Percentiles rank a stretch among this genome's conserved stretches.
These are phyloP conservation scores for Pseudoscleropodium purum DNA, from an alignment of 225 moss, liverwort and hornwort genomes.

Conservation along the genomic window DNA sequence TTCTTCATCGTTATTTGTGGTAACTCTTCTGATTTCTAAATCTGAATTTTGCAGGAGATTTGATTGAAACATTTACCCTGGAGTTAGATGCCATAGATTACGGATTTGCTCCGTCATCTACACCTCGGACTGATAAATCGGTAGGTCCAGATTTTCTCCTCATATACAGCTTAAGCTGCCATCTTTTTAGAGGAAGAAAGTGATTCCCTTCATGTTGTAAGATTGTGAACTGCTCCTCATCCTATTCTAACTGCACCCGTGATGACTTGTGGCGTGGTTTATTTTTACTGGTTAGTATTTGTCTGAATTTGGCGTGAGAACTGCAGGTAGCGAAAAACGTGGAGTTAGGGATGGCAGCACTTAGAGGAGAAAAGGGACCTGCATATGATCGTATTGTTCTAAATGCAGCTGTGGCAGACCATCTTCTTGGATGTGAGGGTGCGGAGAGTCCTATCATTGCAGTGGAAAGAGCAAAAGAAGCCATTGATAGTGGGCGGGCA, in stretches of 20 bases:
- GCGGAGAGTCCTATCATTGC: constrained; percentile 61
- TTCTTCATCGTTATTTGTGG: not conserved
- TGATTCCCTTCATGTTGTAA: not conserved
- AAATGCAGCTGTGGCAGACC: constrained; percentile 84
- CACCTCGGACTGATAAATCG: constrained; percentile 65
- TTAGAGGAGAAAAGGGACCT: constrained; percentile 73
- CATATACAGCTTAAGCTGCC: not conserved
- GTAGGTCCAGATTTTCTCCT: not conserved
- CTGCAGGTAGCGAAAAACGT: constrained; percentile 73
- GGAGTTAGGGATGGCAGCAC: constrained; percentile 69
- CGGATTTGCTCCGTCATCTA: constrained; percentile 55
- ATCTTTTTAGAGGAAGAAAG: not conserved
- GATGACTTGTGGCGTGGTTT: not conserved
- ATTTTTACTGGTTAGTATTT: not conserved
- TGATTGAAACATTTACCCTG: constrained; percentile 53
- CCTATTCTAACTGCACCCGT: not conserved
- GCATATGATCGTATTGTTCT: constrained; percentile 86
- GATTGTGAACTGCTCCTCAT: not conserved
- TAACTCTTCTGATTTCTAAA: not conserved
- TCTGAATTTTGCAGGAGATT: constrained; percentile 31
- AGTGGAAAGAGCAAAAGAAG: constrained; percentile 65
- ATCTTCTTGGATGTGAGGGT: constrained; percentile 72
- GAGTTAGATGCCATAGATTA: constrained; percentile 58
- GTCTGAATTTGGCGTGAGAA: not conserved
- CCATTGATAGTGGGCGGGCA: constrained; percentile 81